Evolutionary conservation across 805 yeast species (phyloP).

Genomic region (Wickerhamomyces ciferrii): DNA sequence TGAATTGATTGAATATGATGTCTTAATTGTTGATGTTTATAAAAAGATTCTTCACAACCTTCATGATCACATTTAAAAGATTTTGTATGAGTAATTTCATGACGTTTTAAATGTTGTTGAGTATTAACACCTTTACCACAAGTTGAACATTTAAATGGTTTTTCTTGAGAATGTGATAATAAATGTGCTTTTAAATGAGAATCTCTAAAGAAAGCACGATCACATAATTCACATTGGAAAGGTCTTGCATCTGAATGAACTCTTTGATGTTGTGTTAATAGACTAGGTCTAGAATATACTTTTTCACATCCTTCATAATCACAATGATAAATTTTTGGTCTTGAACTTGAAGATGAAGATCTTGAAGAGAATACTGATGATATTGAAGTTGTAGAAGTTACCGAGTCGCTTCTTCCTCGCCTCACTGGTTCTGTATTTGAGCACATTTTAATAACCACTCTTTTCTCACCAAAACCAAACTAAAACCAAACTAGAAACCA

Average conservation of each 20-base stretch:
- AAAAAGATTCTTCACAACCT: conserved; percentile 62
- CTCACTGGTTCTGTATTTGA: neutral
- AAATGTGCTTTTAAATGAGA: conserved; percentile 77
- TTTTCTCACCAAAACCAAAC: no score
- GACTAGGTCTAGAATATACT: conserved; percentile 74
- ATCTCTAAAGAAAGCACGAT: conserved; percentile 61
- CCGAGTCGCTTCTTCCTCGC: conserved; percentile 1
- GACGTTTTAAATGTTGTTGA: conserved; percentile 75
- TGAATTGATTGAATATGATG: conserved; percentile 69
- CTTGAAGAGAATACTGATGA: conserved; percentile 6
- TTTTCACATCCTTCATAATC: conserved; percentile 63
- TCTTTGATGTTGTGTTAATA: conserved; percentile 76
- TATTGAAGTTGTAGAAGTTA: neutral
- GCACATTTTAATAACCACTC: neutral
- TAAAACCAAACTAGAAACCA: no score
- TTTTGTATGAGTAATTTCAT: conserved; percentile 73
- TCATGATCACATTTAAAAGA: conserved; percentile 57
- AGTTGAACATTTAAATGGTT: conserved; percentile 65
- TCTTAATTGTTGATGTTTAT: conserved; percentile 69
- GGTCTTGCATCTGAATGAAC: conserved; percentile 79
- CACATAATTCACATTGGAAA: conserved; percentile 63
- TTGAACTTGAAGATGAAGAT: conserved; percentile 23
- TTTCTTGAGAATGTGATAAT: conserved; percentile 56
- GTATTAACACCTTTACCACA: conserved; percentile 85
- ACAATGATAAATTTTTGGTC: conserved; percentile 64